These are phyloP conservation scores for Eucalyptus brandiana DNA, from an alignment of 345 rosid genomes.

Conservation along the genomic window DNA sequence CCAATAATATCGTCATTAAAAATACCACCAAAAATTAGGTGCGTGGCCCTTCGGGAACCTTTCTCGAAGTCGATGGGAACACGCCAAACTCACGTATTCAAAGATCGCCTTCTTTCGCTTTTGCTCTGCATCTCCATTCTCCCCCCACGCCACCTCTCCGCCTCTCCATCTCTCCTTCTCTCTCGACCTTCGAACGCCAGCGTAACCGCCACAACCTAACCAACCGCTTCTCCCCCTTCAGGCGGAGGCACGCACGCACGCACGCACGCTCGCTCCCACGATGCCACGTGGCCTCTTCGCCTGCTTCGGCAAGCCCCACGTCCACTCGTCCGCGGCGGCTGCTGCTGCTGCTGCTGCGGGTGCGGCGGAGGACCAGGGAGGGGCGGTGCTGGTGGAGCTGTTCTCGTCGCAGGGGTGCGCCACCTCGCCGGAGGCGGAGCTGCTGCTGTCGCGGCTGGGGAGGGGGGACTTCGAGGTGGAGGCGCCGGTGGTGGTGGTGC, in stretches of 20 bases:
- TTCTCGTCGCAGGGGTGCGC: slow-evolving; percentile 89
- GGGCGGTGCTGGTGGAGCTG: slow-evolving; percentile 64
- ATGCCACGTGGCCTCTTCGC: slow-evolving; percentile 55
- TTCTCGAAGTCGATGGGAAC: not conserved
- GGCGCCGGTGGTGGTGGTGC: slow-evolving; percentile 41
- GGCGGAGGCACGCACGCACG: not conserved
- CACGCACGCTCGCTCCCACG: not conserved
- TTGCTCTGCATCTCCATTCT: not conserved
- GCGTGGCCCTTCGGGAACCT: not conserved
- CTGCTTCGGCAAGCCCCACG: slow-evolving; percentile 41
- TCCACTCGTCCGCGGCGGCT: not conserved
- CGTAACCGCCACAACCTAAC: not conserved
- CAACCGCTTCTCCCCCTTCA: not conserved
- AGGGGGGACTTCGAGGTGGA: slow-evolving; percentile 72
- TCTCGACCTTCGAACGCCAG: not conserved
- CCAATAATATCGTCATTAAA: not conserved
- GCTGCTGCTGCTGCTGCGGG: slow-evolving; percentile 11
- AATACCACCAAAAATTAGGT: not conserved
- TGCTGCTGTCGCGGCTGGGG: slow-evolving; percentile 75
- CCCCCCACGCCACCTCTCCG: not conserved
- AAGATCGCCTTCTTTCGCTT: not conserved
- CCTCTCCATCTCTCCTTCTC: not conserved
- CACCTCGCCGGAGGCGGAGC: slow-evolving; percentile 78
- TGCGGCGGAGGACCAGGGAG: slow-evolving; percentile 30
- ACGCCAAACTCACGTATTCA: not conserved